These are phyloP conservation scores for Adansonia gregorii DNA, from an alignment of 441 rosid genomes.

Conservation along the genomic window DNA sequence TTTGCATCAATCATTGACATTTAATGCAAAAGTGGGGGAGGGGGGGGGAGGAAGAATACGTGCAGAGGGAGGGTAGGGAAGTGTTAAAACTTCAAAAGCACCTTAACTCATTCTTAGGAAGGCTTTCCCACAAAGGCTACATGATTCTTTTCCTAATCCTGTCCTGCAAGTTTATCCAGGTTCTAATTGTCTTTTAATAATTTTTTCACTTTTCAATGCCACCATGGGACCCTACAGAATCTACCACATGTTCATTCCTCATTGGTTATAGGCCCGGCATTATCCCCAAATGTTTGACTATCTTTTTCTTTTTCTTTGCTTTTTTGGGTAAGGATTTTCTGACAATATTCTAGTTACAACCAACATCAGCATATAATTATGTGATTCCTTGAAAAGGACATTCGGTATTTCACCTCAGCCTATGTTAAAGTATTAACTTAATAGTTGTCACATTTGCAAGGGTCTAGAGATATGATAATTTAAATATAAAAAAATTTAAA, in stretches of 20 bases:
- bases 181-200: conserved; percentile 29
- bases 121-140: conserved; percentile 26
- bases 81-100: conserved; percentile 1
- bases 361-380: too few species aligned
- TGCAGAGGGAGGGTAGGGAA: conserved; percentile 42
- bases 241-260: too few species aligned
- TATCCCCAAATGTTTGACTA: too few species aligned
- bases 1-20: neutral
- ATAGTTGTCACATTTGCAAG: too few species aligned
- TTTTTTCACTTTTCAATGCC: neutral
- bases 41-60: conserved; percentile 49
- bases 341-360: neutral
- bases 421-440: too few species aligned
- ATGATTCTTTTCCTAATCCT: conserved; percentile 58
- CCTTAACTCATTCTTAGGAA: neutral
- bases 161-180: conserved; percentile 47
- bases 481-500: too few species aligned
- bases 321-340: neutral
- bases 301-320: neutral
- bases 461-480: too few species aligned
- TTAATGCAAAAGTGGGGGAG: conserved; percentile 31
- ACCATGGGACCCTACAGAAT: neutral
- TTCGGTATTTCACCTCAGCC: too few species aligned
- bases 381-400: too few species aligned
- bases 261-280: too few species aligned